Evolutionary conservation across 2,329 filamentous ascomycete species (phyloP).

Genomic region (Claviceps sp.): DNA sequence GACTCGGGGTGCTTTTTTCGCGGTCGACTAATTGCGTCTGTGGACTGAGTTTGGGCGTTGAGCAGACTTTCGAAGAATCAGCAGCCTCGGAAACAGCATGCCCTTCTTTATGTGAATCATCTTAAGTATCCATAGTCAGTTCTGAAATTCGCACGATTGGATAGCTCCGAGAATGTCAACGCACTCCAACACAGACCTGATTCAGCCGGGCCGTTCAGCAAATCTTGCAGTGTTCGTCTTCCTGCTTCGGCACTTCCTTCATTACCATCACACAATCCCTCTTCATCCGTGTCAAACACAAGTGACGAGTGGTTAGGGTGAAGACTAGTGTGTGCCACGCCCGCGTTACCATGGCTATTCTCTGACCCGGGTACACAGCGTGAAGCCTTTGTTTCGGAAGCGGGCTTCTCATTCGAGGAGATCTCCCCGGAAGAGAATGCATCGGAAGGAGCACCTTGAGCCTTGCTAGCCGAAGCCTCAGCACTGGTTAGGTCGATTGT

Average conservation of each 20-base stretch:
- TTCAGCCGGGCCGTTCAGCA: background rate
- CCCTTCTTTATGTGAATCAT: background rate
- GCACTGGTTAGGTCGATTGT: conserved; percentile 13
- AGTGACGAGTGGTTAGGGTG: background rate
- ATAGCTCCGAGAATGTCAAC: background rate
- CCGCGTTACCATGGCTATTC: background rate
- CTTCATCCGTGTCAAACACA: background rate
- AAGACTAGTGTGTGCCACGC: background rate
- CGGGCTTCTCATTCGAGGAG: background rate
- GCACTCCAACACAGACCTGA: background rate
- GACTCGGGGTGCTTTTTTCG: background rate
- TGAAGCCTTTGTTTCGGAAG: background rate
- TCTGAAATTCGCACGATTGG: background rate
- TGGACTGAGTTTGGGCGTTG: background rate
- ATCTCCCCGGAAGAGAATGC: background rate
- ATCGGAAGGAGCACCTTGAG: background rate
- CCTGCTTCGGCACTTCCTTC: background rate
- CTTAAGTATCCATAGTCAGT: background rate
- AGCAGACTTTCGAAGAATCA: background rate
- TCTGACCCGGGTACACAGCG: background rate
- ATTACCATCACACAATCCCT: background rate
- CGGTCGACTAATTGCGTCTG: background rate
- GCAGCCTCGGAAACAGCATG: background rate
- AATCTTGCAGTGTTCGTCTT: background rate
- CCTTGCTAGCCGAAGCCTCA: background rate